Evolutionary conservation across 2,329 filamentous ascomycete genomes (phyloP), one percentile per base, ranked within the genome.

Genomic region (Blumeria hordei): DNA sequence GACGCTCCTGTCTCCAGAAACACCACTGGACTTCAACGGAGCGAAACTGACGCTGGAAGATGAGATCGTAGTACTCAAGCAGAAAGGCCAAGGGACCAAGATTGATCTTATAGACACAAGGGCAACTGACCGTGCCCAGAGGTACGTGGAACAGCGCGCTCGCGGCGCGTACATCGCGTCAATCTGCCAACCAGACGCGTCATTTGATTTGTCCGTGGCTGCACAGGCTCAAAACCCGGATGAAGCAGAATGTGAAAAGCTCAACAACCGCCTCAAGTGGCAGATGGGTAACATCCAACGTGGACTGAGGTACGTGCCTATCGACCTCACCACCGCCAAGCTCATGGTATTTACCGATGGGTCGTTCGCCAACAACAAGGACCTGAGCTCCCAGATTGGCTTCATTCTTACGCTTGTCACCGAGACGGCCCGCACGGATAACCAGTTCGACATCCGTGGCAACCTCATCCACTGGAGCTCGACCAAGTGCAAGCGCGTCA

Each of bases 1-100:
- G 16, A 50, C 18, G 35, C 11, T 33, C 12, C 50, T 56, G 7
- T 12, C 11, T 28, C 5, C 21, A 8, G 39, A 53, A 28, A 44
- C 14, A 36, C 49, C 36, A 14, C 28, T 56, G 8, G 16, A 35
- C 4, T 56, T 56, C 37, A 56, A 56, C 39, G 55, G 55, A 35
- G 41, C n/a, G 21, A 11, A 9, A 18, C 9, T 12, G 9, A 28
- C 21, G 21, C 21, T 28, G 21, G 21, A 28, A 28, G 21, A 28
- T 28, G 21, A 28, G 21, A 28, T 12, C 6, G 12, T 51, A 14
- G 32, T n/a, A 10, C 32, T 51, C 11, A 51, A 34, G n/a, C 28
- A 36, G 32, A 51, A 35, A 16, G 32, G 49, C 6, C 49, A 51
- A 36, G 49, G 49, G 12, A 12, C n/a, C 11, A 51, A 16, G n/a